Evolutionary conservation across 1,284 basidiomycete species (phyloP).

Genomic region (Marasmius oreades): DNA sequence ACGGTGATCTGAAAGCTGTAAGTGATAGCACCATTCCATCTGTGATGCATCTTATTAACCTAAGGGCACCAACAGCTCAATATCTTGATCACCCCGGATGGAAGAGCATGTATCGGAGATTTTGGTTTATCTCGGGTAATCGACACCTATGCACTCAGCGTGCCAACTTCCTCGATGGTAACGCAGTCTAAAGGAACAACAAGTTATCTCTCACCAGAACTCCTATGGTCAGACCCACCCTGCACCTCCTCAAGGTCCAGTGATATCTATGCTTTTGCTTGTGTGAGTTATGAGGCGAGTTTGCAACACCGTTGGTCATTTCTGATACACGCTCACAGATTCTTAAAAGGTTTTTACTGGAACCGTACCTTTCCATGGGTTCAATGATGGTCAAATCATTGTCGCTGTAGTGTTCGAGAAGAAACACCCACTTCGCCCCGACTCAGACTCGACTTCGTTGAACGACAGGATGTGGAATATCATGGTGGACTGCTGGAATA

Average conservation of each 20-base stretch:
- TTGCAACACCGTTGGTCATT: background rate
- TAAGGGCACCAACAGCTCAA: background rate
- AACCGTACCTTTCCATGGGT: background rate
- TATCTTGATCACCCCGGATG: slow-evolving; percentile 23
- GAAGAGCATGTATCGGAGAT: slow-evolving; percentile 30
- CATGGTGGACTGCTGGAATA: background rate
- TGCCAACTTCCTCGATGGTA: background rate
- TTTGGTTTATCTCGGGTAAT: slow-evolving; percentile 29
- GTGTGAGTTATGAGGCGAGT: background rate
- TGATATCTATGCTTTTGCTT: background rate
- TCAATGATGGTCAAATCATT: background rate
- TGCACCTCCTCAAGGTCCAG: background rate
- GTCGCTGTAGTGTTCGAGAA: background rate
- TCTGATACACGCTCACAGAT: background rate
- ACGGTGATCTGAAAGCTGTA: slow-evolving; percentile 37
- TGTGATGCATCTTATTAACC: background rate
- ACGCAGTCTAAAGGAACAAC: slow-evolving; percentile 16
- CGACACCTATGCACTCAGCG: slow-evolving; percentile 8
- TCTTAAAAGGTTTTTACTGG: background rate
- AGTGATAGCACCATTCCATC: slow-evolving; percentile 12
- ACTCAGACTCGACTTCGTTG: background rate
- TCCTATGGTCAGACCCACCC: slow-evolving; percentile 10
- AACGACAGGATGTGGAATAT: background rate
- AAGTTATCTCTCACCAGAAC: slow-evolving; percentile 23
- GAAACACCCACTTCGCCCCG: background rate